Evolutionary conservation across 2,329 filamentous ascomycete species (phyloP).

Genomic region (Delphinella strobiligena): DNA sequence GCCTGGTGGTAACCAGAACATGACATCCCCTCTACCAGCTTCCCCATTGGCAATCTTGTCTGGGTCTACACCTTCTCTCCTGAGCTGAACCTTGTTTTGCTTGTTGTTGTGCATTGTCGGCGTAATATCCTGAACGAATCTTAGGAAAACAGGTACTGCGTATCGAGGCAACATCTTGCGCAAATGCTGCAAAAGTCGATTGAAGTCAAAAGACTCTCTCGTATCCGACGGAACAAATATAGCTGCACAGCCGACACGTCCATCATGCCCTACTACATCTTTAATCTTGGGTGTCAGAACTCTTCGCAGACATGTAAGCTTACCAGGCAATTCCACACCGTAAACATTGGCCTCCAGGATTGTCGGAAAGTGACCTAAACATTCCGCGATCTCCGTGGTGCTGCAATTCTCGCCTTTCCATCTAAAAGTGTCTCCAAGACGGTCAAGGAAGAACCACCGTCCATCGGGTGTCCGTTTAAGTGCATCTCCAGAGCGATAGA

Average conservation of each 20-base stretch:
- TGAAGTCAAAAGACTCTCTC: constrained; percentile 43
- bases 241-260: constrained; percentile 44
- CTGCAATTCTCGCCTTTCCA: constrained; percentile 40
- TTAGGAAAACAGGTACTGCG: constrained; percentile 62
- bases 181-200: constrained; percentile 45
- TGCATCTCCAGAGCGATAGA: constrained; percentile 37
- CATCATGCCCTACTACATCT: constrained; percentile 25
- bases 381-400: constrained; percentile 35
- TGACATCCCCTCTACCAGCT: constrained; percentile 31
- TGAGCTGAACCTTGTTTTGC: constrained; percentile 62
- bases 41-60: constrained; percentile 32
- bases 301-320: background rate
- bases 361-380: constrained; percentile 31
- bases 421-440: constrained; percentile 36
- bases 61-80: constrained; percentile 55
- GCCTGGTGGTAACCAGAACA: constrained; percentile 38
- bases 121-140: constrained; percentile 43
- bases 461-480: constrained; percentile 31
- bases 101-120: constrained; percentile 61
- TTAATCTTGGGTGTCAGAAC: background rate
- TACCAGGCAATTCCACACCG: constrained; percentile 32
- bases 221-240: constrained; percentile 43
- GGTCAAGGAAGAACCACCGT: constrained; percentile 37
- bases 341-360: constrained; percentile 37
- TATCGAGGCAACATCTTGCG: constrained; percentile 54